Conservation (phyloP, 495 filamentous ascomycete genomes). For the Talaromyces adpressus region DNA sequence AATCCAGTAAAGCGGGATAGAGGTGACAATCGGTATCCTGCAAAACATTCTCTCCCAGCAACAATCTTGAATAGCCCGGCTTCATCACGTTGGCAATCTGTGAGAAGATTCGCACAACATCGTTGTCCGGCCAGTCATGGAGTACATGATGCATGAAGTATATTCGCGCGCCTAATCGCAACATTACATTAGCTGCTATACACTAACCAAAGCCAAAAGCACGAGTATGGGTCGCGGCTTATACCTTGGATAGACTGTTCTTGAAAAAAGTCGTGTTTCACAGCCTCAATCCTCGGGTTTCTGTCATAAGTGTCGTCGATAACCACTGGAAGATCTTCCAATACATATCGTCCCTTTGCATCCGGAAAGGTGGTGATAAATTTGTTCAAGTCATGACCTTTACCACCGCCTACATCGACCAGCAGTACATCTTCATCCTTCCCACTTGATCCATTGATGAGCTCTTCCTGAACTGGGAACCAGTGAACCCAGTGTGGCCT, state of each 20-base stretch:
- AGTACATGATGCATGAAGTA: conserved; percentile 42
- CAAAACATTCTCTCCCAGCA: conserved; percentile 39
- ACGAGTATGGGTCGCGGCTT: not conserved
- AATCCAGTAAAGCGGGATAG: conserved; percentile 23
- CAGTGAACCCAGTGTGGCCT: conserved; percentile 22
- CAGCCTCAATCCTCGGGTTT: conserved; percentile 21
- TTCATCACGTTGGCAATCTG: conserved; percentile 26
- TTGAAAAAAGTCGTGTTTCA: conserved; percentile 36
- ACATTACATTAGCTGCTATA: not conserved
- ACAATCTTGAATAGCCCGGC: conserved; percentile 39
- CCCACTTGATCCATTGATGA: conserved; percentile 10
- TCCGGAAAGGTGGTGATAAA: conserved; percentile 23
- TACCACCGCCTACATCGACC: conserved; percentile 44
- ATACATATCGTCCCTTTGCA: conserved; percentile 30
- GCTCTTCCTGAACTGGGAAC: conserved; percentile 21
- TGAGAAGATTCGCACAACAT: conserved; percentile 18
- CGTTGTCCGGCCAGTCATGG: conserved; percentile 36
- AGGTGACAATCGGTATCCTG: conserved; percentile 27
- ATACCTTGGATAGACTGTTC: conserved; percentile 39
- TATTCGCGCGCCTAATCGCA: conserved; percentile 25
- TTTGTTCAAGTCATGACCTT: conserved; percentile 38
- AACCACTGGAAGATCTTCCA: conserved; percentile 42
- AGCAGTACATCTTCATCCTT: conserved; percentile 25
- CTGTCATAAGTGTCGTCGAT: conserved; percentile 23
- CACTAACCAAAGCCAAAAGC: not conserved